Percentiles rank a stretch among this genome's conserved stretches.
phyloP scores from a whole-genome alignment of 768 basidiomycete genomes.

The Sistotremastrum suecicum region DNA sequence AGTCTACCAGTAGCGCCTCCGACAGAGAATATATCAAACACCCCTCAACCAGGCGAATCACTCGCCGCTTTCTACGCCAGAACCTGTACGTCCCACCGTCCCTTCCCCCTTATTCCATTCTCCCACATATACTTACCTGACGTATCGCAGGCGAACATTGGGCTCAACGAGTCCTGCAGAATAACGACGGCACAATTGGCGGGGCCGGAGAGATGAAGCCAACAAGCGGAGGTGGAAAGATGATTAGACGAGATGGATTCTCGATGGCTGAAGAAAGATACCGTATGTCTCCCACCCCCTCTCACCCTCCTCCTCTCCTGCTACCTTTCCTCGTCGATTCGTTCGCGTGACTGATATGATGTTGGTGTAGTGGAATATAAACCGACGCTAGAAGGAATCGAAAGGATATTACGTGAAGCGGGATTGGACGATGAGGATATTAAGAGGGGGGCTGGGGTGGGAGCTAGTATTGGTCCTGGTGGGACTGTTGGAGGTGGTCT shows the following conservation, averaged over 20 bases:
- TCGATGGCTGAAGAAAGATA: constrained; percentile 60
- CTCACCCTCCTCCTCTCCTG: background rate
- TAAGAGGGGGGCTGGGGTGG: constrained; percentile 35
- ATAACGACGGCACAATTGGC: constrained; percentile 30
- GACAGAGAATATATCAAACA: constrained; percentile 59
- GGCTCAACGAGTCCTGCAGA: constrained; percentile 53
- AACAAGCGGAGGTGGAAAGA: constrained; percentile 38
- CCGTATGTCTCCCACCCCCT: constrained; percentile 27
- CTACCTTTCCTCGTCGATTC: background rate
- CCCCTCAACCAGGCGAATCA: constrained; percentile 75
- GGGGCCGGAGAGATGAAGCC: too few species aligned
- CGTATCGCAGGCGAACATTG: constrained; percentile 53
- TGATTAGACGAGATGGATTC: constrained; percentile 67
- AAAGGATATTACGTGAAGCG: constrained; percentile 70
- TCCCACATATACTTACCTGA: background rate
- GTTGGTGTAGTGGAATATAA: constrained; percentile 53
- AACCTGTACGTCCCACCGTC: constrained; percentile 37
- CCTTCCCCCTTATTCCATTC: background rate
- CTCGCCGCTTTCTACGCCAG: constrained; percentile 74
- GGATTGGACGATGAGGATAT: constrained; percentile 79
- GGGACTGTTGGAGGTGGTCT: constrained; percentile 13
- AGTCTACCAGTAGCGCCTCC: constrained; percentile 39
- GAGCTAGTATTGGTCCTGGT: constrained; percentile 9
- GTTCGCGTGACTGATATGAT: background rate
- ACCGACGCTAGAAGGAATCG: constrained; percentile 69